Evolutionary conservation across 148 eudicot species (phyloP).

Genomic region (Pharnaceum exiguum): DNA sequence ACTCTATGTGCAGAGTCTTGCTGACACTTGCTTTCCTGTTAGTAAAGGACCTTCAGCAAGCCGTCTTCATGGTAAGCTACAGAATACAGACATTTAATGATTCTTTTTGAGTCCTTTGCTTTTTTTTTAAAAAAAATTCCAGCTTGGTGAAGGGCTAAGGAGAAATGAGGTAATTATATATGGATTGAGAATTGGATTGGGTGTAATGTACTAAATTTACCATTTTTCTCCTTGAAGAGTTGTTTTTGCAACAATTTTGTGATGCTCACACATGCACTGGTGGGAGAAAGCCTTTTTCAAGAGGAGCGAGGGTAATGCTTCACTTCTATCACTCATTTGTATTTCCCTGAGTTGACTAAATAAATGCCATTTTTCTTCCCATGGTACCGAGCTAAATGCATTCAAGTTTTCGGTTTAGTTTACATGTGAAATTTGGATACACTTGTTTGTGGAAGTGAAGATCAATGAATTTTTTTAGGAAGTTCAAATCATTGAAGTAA

Average conservation of each 20-base stretch:
- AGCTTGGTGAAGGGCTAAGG: neutral
- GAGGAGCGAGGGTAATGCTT: slow-evolving; percentile 70
- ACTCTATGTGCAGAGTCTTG: slow-evolving; percentile 63
- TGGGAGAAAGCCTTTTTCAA: slow-evolving; percentile 57
- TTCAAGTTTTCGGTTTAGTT: no score
- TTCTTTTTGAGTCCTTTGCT: neutral
- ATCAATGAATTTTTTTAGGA: no score
- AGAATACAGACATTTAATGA: neutral
- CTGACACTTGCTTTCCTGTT: slow-evolving; percentile 73
- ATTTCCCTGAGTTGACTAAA: neutral
- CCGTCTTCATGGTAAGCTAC: slow-evolving; percentile 85
- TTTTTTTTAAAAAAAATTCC: neutral
- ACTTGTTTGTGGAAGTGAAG: no score
- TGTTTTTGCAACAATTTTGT: slow-evolving; percentile 86
- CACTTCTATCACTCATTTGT: neutral
- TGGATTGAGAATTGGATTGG: neutral
- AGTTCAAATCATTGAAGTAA: no score
- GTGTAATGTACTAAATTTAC: neutral
- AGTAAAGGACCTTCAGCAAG: slow-evolving; percentile 66
- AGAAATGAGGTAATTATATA: neutral
- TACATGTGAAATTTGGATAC: no score
- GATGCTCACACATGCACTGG: slow-evolving; percentile 84
- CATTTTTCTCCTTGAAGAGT: slow-evolving; percentile 36
- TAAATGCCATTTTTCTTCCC: neutral
- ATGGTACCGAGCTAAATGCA: no score